Evolutionary conservation across 352 stramenopile genomes (phyloP), one percentile per base, ranked within the genome.

Genomic region (Globisporangium heterothallicum): DNA sequence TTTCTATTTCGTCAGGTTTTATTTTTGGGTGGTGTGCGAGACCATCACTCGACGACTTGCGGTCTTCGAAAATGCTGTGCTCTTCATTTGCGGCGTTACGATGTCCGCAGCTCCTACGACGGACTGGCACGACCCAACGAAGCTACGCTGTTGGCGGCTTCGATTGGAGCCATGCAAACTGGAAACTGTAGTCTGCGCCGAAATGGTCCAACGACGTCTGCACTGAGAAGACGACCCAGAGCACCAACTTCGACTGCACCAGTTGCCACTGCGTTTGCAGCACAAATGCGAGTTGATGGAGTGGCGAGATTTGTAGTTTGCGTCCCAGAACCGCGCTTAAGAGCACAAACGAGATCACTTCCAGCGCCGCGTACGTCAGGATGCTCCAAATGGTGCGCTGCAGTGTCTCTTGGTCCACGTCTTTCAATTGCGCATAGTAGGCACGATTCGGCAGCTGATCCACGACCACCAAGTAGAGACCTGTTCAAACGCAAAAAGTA

Each of bases 151-250:
- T n/a, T n/a, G n/a, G n/a, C n/a, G n/a, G n/a, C n/a, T n/a, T n/a
- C n/a, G n/a, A n/a, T n/a, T n/a, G n/a, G n/a, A 34, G 29, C 29
- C 29, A 34, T 10, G 29, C 29, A 10, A 34, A 34, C 10, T 10
- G 29, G 29, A 34, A 34, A 34, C 29, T 34, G 29, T 12, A 34
- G 29, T 34, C 29, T 35, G 32, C 16, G 72, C 68, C 63, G 24
- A 62, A 68, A 21, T 81, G 68, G 1, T 68, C 25, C 6, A 75
- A 34, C 9, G 59, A 36, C 0, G 54, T 50, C 29, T 73, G 66
- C 5, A 70, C 47, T 4, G 64, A 61, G 51, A 68, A 71, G 13
- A 74, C 56, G 8, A 83, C 59, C 71, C 71, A 78, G 27, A 72
- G 58, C 13, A 71, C 24, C 12, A 84, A 34, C 30, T 70, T 78